These are phyloP conservation scores for Lanmaoa pseudosensibilis DNA, from an alignment of 768 basidiomycete genomes.

Conservation along the genomic window DNA sequence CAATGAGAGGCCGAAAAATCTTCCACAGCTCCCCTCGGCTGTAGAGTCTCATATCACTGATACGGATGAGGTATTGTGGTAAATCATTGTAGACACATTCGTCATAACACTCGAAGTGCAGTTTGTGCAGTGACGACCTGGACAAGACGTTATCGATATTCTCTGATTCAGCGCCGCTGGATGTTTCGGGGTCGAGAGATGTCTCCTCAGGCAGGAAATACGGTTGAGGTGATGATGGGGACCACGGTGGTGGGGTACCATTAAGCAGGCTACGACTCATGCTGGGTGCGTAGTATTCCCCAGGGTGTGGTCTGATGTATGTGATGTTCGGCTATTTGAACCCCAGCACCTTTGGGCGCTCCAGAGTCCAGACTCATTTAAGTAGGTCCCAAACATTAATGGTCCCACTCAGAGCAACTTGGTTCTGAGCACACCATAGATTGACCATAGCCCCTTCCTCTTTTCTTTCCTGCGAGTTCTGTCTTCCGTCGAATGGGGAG, in stretches of 20 bases:
- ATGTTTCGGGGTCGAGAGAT: neutral
- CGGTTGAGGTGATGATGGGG: neutral
- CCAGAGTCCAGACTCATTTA: no score
- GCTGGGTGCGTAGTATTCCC: neutral
- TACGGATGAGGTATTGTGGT: slow-evolving; percentile 17
- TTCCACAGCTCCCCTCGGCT: slow-evolving; percentile 10
- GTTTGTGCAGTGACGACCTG: neutral
- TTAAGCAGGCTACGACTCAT: neutral
- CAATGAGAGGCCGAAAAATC: neutral
- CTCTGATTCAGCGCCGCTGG: neutral
- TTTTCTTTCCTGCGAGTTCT: no score
- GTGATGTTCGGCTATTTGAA: no score
- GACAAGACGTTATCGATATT: neutral
- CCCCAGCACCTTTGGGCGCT: no score
- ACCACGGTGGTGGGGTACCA: neutral
- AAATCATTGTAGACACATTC: slow-evolving; percentile 12
- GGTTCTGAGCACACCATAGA: no score
- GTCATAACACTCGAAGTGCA: slow-evolving; percentile 5
- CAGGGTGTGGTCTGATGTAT: neutral
- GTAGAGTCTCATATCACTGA: slow-evolving; percentile 13
- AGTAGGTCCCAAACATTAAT: no score
- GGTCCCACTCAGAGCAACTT: no score
- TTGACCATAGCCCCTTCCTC: no score
- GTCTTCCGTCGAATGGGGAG: slow-evolving; percentile 29
- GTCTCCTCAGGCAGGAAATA: neutral